Evolutionary conservation across 306 rosid species (phyloP).

Genomic region (Cucurbita argyrosperma): DNA sequence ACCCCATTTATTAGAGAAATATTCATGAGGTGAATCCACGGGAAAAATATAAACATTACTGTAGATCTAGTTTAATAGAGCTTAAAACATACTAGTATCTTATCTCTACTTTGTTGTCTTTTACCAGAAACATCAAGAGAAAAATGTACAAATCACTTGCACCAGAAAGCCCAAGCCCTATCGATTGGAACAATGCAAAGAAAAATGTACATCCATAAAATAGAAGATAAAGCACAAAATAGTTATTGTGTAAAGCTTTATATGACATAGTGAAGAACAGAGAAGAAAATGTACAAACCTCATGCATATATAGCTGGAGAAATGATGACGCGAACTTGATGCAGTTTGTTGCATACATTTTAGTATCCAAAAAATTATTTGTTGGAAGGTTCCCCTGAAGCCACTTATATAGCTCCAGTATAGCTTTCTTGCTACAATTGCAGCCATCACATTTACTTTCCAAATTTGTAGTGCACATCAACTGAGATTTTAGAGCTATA

Average conservation of each 20-base stretch:
- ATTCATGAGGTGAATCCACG: no score
- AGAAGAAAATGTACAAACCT: slow-evolving; percentile 35
- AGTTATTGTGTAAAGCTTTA: not conserved
- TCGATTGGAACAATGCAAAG: not conserved
- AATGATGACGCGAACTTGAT: slow-evolving; percentile 55
- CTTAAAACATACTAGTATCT: not conserved
- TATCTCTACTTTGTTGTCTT: not conserved
- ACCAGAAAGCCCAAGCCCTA: not conserved
- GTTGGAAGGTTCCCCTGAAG: slow-evolving; percentile 51
- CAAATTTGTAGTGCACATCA: not conserved
- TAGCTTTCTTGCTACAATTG: slow-evolving; percentile 37
- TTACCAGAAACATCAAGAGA: not conserved
- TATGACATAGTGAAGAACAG: not conserved
- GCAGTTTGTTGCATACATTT: slow-evolving; percentile 34
- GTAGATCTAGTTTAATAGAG: not conserved
- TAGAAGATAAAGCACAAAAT: not conserved
- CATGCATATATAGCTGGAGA: slow-evolving; percentile 55
- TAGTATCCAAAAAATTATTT: slow-evolving; percentile 25
- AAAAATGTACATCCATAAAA: not conserved
- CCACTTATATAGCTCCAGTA: slow-evolving; percentile 54
- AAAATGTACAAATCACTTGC: not conserved
- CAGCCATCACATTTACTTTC: slow-evolving; percentile 16
- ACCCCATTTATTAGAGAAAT: no score
- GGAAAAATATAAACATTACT: not conserved
- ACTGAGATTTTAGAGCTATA: slow-evolving; percentile 20